Evolutionary conservation across 441 rosid genomes (phyloP).

Genomic region (Adansonia rubrostipa): DNA sequence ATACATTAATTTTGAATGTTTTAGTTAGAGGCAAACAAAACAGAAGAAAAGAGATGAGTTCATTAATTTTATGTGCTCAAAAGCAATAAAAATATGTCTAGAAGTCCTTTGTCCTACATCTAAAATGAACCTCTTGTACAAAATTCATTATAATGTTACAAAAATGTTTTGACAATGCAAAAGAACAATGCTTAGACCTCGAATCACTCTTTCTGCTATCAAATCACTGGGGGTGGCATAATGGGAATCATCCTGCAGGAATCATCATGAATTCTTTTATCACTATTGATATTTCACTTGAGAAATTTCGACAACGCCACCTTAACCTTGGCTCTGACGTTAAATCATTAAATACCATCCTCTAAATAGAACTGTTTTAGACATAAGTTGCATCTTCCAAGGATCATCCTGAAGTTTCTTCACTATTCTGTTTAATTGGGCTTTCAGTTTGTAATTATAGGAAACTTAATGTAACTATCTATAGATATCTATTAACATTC

Average conservation of each 20-base stretch:
- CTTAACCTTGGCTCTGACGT: slow-evolving; percentile 58
- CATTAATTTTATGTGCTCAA: too few relatives aligned
- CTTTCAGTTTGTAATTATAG: slow-evolving; percentile 22
- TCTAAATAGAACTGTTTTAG: slow-evolving; percentile 70
- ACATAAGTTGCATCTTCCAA: slow-evolving; percentile 51
- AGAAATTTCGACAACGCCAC: slow-evolving; percentile 73
- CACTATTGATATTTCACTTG: slow-evolving; percentile 35
- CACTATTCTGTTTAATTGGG: slow-evolving; percentile 49
- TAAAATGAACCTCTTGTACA: neutral
- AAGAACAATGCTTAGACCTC: slow-evolving; percentile 29
- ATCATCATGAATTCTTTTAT: slow-evolving; percentile 39
- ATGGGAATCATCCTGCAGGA: slow-evolving; percentile 30
- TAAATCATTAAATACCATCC: slow-evolving; percentile 70
- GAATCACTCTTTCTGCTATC: slow-evolving; percentile 27
- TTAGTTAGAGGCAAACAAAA: too few relatives aligned
- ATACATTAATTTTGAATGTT: neutral
- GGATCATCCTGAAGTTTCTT: slow-evolving; percentile 51
- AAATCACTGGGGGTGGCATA: neutral
- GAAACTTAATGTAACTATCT: slow-evolving; percentile 19
- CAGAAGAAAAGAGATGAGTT: too few relatives aligned
- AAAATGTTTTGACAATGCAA: neutral
- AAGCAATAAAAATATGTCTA: neutral
- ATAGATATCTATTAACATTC: slow-evolving; percentile 12
- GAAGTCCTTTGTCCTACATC: neutral
- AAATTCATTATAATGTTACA: neutral